phyloP scores from a whole-genome alignment of 495 filamentous ascomycete species.

The Penicillium arizonense region DNA sequence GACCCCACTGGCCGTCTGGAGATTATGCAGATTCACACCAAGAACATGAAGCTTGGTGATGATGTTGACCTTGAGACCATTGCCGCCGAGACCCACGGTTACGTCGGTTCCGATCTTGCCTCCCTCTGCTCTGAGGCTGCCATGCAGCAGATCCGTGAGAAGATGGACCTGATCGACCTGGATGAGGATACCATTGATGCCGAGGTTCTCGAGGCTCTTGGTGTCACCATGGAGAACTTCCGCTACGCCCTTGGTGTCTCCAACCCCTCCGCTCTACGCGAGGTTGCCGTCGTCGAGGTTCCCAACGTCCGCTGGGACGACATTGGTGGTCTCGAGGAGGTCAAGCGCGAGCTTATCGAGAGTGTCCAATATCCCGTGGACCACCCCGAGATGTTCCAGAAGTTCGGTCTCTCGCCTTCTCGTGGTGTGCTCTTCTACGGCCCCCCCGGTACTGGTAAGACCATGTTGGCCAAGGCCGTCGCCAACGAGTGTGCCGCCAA shows the following conservation, averaged over 20 bases:
- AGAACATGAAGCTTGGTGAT: slow-evolving; percentile 99
- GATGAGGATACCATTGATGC: slow-evolving; percentile 99
- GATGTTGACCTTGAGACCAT: slow-evolving; percentile 97
- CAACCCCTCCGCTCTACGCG: slow-evolving; percentile 97
- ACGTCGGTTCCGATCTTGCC: slow-evolving; percentile 97
- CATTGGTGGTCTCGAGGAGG: slow-evolving; percentile 95
- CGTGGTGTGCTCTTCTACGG: slow-evolving; percentile 99
- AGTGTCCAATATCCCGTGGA: slow-evolving; percentile 99
- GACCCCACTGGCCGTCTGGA: slow-evolving; percentile 98
- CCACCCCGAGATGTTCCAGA: slow-evolving; percentile 99
- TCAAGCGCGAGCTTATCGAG: slow-evolving; percentile 99
- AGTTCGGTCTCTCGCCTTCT: slow-evolving; percentile 97
- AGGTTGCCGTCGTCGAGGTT: slow-evolving; percentile 98
- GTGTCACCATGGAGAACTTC: slow-evolving; percentile 99
- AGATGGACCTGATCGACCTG: slow-evolving; percentile 99
- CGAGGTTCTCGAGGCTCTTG: slow-evolving; percentile 95
- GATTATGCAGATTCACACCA: slow-evolving; percentile 98
- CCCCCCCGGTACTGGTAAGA: slow-evolving; percentile 99
- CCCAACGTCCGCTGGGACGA: slow-evolving; percentile 99
- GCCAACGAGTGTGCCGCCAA: slow-evolving; percentile 99
- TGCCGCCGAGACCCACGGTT: slow-evolving; percentile 97
- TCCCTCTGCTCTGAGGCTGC: slow-evolving; percentile 99
- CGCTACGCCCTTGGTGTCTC: slow-evolving; percentile 94
- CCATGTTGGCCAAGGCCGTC: slow-evolving; percentile 97
- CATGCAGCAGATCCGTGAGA: slow-evolving; percentile 99